Base-by-base conservation (phyloP, 345 rosid species). In the Zanthoxylum bungeanum region DNA sequence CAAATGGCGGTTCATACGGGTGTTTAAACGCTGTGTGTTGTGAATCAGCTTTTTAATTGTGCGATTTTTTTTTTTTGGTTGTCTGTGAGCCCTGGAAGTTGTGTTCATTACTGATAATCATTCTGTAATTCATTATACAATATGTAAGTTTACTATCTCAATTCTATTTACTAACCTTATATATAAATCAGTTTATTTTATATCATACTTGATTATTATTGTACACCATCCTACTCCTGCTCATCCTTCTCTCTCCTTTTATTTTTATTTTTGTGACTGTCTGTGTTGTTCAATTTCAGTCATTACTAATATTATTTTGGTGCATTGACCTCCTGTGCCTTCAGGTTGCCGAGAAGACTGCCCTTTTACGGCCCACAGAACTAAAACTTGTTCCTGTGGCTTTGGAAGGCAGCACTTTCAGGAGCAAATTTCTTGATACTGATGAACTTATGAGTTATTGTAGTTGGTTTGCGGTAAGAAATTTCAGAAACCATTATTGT, bases 341-440 rank as follows among this genome's bases (percentile, higher is more conserved):
- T 77, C 81, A 93, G 98, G 97, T 91, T 79, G 91, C 98, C 2
- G 92, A 91, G 82, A 93, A 91, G 89, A 91, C 93, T n/a, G 65
- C 92, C 57, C 75, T 93, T 76, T 77, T 93, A 77, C 88, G 96
- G 68, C 98, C 98, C 9, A 74, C 85, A 75, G 98, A 93, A 78
- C 77, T 93, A 71, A 89, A 93, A 83, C 93, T 89, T 78, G 97
- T 93, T 77, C 98, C 98, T 60, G 88, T 84, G 78, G 91, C 97
- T 70, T 76, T 93, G 76, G 98, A 91, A 82, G 93, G 97, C 57
- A 91, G 96, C 85, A 97, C 98, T 65, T 93, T 93, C 82, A 80
- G 97, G 82, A 88, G 85, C 85, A 93, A 93, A 80, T 88, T 93
- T 85, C 88, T 93, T 59, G 98, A 93, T 75, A 64, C 84, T 1